Evolutionary conservation across 345 rosid species (phyloP).

Genomic region (Corchorus capsularis): DNA sequence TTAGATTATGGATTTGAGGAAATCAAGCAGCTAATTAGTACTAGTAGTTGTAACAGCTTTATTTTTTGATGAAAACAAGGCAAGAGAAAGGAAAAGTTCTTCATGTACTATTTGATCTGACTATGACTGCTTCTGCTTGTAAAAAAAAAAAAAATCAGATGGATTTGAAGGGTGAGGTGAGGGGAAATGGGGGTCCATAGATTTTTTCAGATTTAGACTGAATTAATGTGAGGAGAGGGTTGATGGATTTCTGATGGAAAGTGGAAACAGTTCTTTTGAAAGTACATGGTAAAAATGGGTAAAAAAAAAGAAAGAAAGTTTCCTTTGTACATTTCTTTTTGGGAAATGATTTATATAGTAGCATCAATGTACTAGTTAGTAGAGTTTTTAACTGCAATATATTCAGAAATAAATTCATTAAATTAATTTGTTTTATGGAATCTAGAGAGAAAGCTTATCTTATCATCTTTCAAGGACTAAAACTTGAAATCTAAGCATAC

Average conservation of each 20-base stretch:
- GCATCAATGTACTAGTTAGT: background rate
- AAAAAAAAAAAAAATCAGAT: slow-evolving; percentile 21
- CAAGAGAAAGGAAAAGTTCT: slow-evolving; percentile 33
- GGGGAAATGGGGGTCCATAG: slow-evolving; percentile 16
- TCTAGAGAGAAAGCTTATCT: too few relatives aligned
- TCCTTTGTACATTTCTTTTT: slow-evolving; percentile 25
- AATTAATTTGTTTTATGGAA: too few relatives aligned
- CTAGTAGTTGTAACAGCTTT: slow-evolving; percentile 41
- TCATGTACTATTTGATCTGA: slow-evolving; percentile 53
- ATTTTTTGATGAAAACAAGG: slow-evolving; percentile 64
- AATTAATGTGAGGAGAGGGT: background rate
- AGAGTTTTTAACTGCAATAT: slow-evolving; percentile 8
- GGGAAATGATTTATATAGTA: slow-evolving; percentile 23
- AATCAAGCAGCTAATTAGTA: slow-evolving; percentile 69
- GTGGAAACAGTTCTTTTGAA: background rate
- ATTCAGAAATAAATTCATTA: slow-evolving; percentile 22
- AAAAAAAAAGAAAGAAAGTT: background rate
- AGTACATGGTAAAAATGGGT: slow-evolving; percentile 18
- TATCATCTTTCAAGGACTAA: slow-evolving; percentile 18
- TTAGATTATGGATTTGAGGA: slow-evolving; percentile 73
- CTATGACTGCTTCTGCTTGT: slow-evolving; percentile 24
- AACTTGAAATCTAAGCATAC: slow-evolving; percentile 22
- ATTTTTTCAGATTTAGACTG: slow-evolving; percentile 25
- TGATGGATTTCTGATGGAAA: background rate
- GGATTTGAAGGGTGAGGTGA: slow-evolving; percentile 24